Conservation (phyloP, 2,329 filamentous ascomycete genomes). For the Endocalyx cinctus region DNA sequence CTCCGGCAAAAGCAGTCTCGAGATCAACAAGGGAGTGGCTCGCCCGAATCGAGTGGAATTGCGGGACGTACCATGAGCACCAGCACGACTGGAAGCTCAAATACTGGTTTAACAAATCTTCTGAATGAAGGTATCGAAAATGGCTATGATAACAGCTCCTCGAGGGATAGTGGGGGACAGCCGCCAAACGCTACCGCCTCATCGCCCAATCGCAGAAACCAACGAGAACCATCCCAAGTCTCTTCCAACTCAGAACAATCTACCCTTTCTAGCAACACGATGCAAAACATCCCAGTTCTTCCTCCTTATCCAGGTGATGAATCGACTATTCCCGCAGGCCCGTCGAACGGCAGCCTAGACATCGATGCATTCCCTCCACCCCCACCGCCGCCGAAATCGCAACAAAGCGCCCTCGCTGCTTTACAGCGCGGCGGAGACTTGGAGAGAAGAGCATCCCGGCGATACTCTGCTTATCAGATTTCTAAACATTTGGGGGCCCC, state of each 20-base stretch:
- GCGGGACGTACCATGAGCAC: constrained; percentile 53
- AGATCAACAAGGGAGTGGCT: constrained; percentile 44
- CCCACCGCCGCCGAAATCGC: constrained; percentile 73
- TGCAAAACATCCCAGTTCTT: constrained; percentile 72
- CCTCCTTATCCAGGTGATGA: constrained; percentile 66
- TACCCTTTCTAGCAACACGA: constrained; percentile 66
- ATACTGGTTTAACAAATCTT: constrained; percentile 52
- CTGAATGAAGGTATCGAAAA: constrained; percentile 56
- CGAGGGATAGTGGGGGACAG: constrained; percentile 26
- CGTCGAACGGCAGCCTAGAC: constrained; percentile 44
- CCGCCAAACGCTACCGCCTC: constrained; percentile 15
- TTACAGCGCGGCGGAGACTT: constrained; percentile 88
- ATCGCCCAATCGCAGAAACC: constrained; percentile 46
- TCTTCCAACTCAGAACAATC: constrained; percentile 57
- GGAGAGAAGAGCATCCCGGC: constrained; percentile 83
- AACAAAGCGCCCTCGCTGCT: constrained; percentile 85
- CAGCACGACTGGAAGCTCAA: constrained; percentile 54
- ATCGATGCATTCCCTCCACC: constrained; percentile 68
- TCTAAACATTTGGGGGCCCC: constrained; percentile 84
- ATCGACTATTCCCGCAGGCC: constrained; percentile 41
- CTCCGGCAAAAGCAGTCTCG: constrained; percentile 60
- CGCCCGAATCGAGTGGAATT: constrained; percentile 29
- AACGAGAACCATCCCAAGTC: constrained; percentile 47
- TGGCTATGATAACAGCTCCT: constrained; percentile 40
- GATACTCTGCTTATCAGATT: constrained; percentile 96